Evolutionary conservation across 2,329 filamentous ascomycete genomes (phyloP), one percentile per base, ranked within the genome.

Genomic region (Ceratocystis smalleyi): DNA sequence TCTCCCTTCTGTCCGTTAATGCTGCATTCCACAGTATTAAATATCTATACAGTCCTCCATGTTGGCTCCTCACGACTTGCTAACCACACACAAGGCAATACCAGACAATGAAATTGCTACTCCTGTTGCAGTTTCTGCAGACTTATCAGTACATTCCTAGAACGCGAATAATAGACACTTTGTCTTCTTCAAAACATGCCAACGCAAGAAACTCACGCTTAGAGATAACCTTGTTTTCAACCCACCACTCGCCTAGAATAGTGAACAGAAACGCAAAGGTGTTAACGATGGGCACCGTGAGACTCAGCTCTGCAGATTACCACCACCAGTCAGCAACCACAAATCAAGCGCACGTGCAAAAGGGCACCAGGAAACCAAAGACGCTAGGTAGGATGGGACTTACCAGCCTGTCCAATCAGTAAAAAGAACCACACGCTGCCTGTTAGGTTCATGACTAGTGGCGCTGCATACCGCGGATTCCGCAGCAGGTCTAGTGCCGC

Each of bases 361-460:
- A 17, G 32, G 3, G 35, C 30, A 35, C 27, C 10, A 1, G 40
- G 30, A 45, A 54, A 64, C 43, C 59, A 47, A 45, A 59, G 10
- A 64, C 24, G 62, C 45, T 32, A 62, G 22, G 43, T 5, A 27
- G 27, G 66, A 47, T 10, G 24, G 30, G 66, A 81, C 87, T 70
- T 75, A 95, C 91, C 91, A 70, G 91, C 91, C 73, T 94, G 84
- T 5, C 92, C 92, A 75, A 97, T 92, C 68, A 97, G 78, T 69
- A 97, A 75, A 70, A 97, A 97, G 75, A 97, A 97, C 92, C 92
- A 97, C 64, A 96, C 81, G 71, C 90, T 95, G 35, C 92, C 92
- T 2, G 92, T 96, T 63, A 97, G 76, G 73, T 97, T 97, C 66
- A 96, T 75, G 62, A 96, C 75, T 69, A 97, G 75, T 22, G 92